A percentile compares a stretch with the other conserved stretches of the same genome.
Evolutionary conservation across 768 basidiomycete species (phyloP).

Genomic region (Mycena haematopus): DNA sequence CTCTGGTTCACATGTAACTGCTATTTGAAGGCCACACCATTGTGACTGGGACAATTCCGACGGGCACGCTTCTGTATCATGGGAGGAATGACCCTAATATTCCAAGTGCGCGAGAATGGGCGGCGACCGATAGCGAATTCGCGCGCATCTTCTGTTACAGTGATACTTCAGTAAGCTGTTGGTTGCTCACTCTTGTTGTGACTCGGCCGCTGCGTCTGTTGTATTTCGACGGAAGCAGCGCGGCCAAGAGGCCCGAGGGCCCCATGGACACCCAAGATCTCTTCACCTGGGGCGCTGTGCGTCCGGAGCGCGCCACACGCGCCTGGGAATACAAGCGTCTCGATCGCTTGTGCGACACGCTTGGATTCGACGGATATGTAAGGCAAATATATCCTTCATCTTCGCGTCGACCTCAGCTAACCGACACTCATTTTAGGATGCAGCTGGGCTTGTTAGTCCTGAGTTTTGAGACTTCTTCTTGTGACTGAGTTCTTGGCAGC

Average conservation of each 20-base stretch:
- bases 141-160: constrained; percentile 40
- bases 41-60: constrained; percentile 27
- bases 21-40: constrained; percentile 32
- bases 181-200: constrained; percentile 47
- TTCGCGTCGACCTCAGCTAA: too few species aligned
- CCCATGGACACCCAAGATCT: constrained; percentile 56
- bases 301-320: constrained; percentile 26
- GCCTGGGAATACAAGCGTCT: constrained; percentile 49
- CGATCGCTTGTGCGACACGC: constrained; percentile 44
- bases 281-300: constrained; percentile 45
- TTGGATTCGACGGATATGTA: constrained; percentile 53
- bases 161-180: constrained; percentile 37
- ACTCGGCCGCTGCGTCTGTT: constrained; percentile 50
- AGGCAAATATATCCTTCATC: too few species aligned
- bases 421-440: too few species aligned
- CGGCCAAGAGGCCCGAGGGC: constrained; percentile 48
- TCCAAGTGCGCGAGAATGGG: constrained; percentile 31
- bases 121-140: constrained; percentile 33
- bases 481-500: constrained; percentile 30
- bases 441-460: constrained; percentile 39
- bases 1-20: too few species aligned
- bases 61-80: constrained; percentile 33
- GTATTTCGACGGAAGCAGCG: constrained; percentile 61
- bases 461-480: background rate
- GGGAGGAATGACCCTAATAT: constrained; percentile 24